Base-by-base conservation (phyloP, 1,284 basidiomycete species). In the Sporisorium scitamineum region DNA sequence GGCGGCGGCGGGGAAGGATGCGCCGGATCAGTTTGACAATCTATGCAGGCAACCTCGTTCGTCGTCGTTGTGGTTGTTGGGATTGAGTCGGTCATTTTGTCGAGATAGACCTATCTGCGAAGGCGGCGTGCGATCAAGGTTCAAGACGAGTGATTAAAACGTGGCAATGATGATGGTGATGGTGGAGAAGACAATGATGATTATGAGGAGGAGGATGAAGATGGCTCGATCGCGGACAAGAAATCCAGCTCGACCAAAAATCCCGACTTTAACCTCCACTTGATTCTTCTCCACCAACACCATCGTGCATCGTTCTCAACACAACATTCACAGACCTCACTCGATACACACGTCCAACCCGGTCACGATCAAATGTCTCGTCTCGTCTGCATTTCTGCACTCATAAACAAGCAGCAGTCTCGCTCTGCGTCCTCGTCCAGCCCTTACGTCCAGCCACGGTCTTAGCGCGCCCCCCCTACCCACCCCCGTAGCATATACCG, bases 341-440 rank as follows among this genome's bases (percentile, higher is more conserved):
- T 2, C 16, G 9, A 32, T 24, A 31, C 51, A 26, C 47, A 50
- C 27, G 31, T 50, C 47, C 14, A 24, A 24, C 34, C 18, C 37
- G n/a, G 3, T 18, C 27, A 31, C 27, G n/a, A 10, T 31, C 26
- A 29, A 29, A 18, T 14, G 11, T 24, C 22, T 24, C 24, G n/a
- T 32, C 32, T 24, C 31, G 5, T 14, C 13, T 41, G 52, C 39
- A 9, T 42, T n/a, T n/a, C n/a, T 42, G 24, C 37, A 55, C 24
- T 54, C 41, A 58, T 24, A 62, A 51, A 52, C 57, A 59, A 27
- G 57, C 53, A 41, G 56, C 53, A 3, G 65, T 53, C 42, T 70
- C 68, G 48, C 61, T 70, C 37, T 64, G 53, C 3, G 57, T 57
- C 26, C 68, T 52, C 1, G 42, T 13, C 68, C 68, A 70, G 10